These are phyloP conservation scores for Starmera dryadoides DNA, from an alignment of 805 yeast species.

Conservation along the genomic window DNA sequence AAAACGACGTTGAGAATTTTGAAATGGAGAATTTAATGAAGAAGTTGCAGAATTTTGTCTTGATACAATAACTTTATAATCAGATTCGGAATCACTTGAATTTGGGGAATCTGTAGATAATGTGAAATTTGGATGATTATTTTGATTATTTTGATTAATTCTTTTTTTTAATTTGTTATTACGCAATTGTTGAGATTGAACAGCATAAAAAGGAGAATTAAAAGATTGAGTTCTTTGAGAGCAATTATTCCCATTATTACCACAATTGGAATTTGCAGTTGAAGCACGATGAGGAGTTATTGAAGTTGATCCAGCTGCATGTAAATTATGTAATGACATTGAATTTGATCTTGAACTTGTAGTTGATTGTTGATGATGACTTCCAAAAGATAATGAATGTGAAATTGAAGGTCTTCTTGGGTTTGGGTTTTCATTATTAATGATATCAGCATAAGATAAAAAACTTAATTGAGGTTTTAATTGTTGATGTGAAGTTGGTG, in stretches of 20 bases:
- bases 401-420: slow-evolving; percentile 56
- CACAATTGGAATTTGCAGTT: no score
- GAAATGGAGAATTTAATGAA: slow-evolving; percentile 6
- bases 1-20: slow-evolving; percentile 1
- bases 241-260: no score
- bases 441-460: slow-evolving; percentile 76
- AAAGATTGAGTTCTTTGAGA: slow-evolving; percentile 20
- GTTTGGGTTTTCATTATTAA: slow-evolving; percentile 52
- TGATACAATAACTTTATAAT: slow-evolving; percentile 8
- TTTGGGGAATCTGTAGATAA: slow-evolving; percentile 17
- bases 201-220: slow-evolving; percentile 24
- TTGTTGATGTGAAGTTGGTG: slow-evolving; percentile 2
- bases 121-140: slow-evolving; percentile 10
- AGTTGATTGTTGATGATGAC: slow-evolving; percentile 19
- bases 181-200: slow-evolving; percentile 12
- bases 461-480: slow-evolving; percentile 33
- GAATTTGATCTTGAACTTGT: slow-evolving; percentile 11
- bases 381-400: slow-evolving; percentile 31
- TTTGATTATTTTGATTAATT: slow-evolving; percentile 1
- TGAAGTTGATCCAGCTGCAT: slow-evolving; percentile 6
- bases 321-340: slow-evolving; percentile 5
- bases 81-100: slow-evolving; percentile 21
- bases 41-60: slow-evolving; percentile 9
- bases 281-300: slow-evolving; percentile 19
- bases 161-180: slow-evolving; percentile 16